These are phyloP conservation scores for Hymenochaete sp. DNA, from an alignment of 1,284 basidiomycete species.

Conservation along the genomic window DNA sequence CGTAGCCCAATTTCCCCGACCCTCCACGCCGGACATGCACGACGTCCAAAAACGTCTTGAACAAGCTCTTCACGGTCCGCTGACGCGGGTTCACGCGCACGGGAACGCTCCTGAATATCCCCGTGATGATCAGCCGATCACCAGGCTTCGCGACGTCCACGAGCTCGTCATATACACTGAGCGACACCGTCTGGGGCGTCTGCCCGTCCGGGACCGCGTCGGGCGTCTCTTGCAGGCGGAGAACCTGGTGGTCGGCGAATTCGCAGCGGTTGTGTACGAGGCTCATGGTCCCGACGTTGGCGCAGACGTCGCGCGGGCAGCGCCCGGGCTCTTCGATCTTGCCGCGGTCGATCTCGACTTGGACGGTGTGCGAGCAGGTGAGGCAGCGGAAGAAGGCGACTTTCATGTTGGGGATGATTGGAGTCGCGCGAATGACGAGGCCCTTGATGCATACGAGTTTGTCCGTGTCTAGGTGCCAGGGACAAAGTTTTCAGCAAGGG, in stretches of 20 bases:
- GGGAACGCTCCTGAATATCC: conserved; percentile 91
- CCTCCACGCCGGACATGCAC: conserved; percentile 82
- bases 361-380: conserved; percentile 91
- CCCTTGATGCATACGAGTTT: conserved; percentile 95
- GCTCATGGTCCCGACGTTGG: conserved; percentile 80
- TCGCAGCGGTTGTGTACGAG: conserved; percentile 96
- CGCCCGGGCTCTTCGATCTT: conserved; percentile 88
- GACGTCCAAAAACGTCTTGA: conserved; percentile 96
- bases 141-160: conserved; percentile 94
- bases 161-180: conserved; percentile 95
- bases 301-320: conserved; percentile 91
- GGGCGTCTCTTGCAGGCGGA: conserved; percentile 93
- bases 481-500: conserved; percentile 2
- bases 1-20: conserved; percentile 67
- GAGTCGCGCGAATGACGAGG: conserved; percentile 93
- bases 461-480: conserved; percentile 70
- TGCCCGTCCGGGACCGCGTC: conserved; percentile 97
- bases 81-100: conserved; percentile 91
- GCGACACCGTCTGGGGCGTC: conserved; percentile 92
- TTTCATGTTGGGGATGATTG: conserved; percentile 99
- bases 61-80: conserved; percentile 87
- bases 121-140: conserved; percentile 85
- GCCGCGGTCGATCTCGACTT: conserved; percentile 93
- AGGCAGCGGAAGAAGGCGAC: conserved; percentile 96
- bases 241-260: conserved; percentile 92